phyloP scores from a whole-genome alignment of 2,329 filamentous ascomycete genomes.

The Triangularia setosa region DNA sequence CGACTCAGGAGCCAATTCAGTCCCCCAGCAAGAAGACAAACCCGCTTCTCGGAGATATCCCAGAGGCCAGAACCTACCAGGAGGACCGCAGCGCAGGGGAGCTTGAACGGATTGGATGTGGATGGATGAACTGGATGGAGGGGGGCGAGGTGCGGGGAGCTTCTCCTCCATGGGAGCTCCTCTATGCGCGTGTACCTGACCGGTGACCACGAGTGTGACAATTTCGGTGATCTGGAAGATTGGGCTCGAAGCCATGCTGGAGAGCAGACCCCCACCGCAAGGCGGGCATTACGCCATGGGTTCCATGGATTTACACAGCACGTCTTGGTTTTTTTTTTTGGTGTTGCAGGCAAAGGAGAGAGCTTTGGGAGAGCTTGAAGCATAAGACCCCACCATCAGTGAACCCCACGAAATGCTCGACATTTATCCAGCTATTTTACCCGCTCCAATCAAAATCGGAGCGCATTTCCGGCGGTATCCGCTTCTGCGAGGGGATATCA shows the following conservation, averaged over 20 bases:
- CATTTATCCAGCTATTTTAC: slow-evolving; percentile 31
- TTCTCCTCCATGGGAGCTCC: slow-evolving; percentile 8
- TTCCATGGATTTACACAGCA: neutral
- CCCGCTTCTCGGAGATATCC: slow-evolving; percentile 24
- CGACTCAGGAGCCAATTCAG: neutral
- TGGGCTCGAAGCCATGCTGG: neutral
- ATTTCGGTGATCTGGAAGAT: neutral
- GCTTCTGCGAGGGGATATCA: slow-evolving; percentile 14
- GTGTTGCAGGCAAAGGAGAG: neutral
- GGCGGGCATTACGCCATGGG: slow-evolving; percentile 25
- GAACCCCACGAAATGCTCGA: slow-evolving; percentile 7
- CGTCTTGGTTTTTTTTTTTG: slow-evolving; percentile 5
- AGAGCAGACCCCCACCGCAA: neutral
- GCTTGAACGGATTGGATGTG: neutral
- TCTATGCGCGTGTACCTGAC: neutral
- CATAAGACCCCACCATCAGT: neutral
- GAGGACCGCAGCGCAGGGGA: neutral
- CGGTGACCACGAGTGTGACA: slow-evolving; percentile 6
- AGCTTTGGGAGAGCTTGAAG: neutral
- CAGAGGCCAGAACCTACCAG: neutral
- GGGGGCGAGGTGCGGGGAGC: slow-evolving; percentile 14
- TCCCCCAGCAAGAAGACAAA: slow-evolving; percentile 1
- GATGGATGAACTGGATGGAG: neutral
- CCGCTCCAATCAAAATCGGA: slow-evolving; percentile 31
- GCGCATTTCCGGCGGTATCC: slow-evolving; percentile 21